These are phyloP conservation scores for Emiliania huxleyi DNA, from an alignment of 78 protist genomes.

Conservation along the genomic window DNA sequence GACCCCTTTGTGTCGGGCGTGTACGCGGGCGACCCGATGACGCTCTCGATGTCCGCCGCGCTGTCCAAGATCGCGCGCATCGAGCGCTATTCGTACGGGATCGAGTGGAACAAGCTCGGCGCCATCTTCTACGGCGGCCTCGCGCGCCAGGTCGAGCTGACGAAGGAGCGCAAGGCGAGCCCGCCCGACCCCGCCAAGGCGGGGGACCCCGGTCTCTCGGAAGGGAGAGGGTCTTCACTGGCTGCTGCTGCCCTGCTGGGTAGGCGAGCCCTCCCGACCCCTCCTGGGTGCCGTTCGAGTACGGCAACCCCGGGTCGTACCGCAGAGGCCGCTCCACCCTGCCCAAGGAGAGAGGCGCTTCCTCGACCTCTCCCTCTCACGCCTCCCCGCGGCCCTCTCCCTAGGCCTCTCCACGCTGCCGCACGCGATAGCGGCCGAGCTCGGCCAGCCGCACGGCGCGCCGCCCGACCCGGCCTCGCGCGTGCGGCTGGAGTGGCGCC, in stretches of 20 bases:
- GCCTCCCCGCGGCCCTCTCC: too few relatives aligned
- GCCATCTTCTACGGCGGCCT: slow-evolving; percentile 26
- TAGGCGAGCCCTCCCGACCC: too few relatives aligned
- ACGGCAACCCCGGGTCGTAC: slow-evolving; percentile 27
- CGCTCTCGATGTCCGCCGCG: not conserved
- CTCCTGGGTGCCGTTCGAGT: not conserved
- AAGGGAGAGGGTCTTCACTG: too few relatives aligned
- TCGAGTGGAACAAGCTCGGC: not conserved
- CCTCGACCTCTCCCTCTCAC: too few relatives aligned
- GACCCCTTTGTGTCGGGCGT: slow-evolving; percentile 58
- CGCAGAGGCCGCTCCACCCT: too few relatives aligned
- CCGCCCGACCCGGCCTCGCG: not conserved
- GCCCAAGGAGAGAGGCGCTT: too few relatives aligned
- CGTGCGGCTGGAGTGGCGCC: slow-evolving; percentile 31
- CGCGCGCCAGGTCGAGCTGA: slow-evolving; percentile 16
- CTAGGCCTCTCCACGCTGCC: slow-evolving; percentile 22
- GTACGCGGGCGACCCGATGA: slow-evolving; percentile 47
- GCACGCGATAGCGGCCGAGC: not conserved
- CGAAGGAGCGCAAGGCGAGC: not conserved
- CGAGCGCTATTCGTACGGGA: not conserved
- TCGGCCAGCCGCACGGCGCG: not conserved
- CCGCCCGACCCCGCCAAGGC: too few relatives aligned
- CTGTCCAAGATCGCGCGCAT: slow-evolving; percentile 31
- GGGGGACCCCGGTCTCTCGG: too few relatives aligned
- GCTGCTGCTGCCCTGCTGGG: too few relatives aligned